Base-by-base conservation (phyloP, 768 basidiomycete genomes). In the Lactifluus echinatus region DNA sequence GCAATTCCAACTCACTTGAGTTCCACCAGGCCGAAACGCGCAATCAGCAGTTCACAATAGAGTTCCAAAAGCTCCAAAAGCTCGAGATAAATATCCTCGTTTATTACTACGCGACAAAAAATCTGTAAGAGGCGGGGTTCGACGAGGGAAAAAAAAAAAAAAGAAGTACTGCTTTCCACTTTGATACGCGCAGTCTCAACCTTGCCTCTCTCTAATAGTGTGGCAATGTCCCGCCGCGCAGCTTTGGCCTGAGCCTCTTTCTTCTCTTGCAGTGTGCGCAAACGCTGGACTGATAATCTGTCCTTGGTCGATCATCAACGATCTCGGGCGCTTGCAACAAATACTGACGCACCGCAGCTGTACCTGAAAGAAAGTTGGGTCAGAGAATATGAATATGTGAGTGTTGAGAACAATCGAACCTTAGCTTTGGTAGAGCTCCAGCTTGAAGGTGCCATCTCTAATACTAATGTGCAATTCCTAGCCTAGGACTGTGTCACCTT, bases 1-100 rank as follows among this genome's bases (percentile, higher is more conserved):
- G 26, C 21, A 15, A 42, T 42, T 34, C 15, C 10, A 33, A 71
- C 83, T 67, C 61, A 95, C 93, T 80, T 86, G 67, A 88, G 83
- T 66, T 99, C 96, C 45, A 99, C 77, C 28, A 98, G 72, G 10
- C 89, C 89, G 66, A 98, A 98, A 46, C 96, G 81, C 8, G 95
- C 91, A 23, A 94, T 76, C 19, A 98, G 72, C n/a, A 95, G 79
- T 67, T 99, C 96, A 62, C 88, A 90, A 69, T 97, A 97, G 11
- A 98, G 78, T 73, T 97, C 94, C 26, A 99, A 75, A 5, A 98
- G 75, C 66, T 99, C 95, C 36, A 97, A 74, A 24, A 97, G 77
- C 67, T 97, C 94, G 44, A 91, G 74, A 66, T 89, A 79, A 44
- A 91, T 79, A 66, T 93, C 89, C 63, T 90, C 89, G 66, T 89